A percentile compares a stretch with the other conserved stretches of the same genome.
Conservation (phyloP, 2,329 filamentous ascomycete species). For the Microdochium nivale region DNA sequence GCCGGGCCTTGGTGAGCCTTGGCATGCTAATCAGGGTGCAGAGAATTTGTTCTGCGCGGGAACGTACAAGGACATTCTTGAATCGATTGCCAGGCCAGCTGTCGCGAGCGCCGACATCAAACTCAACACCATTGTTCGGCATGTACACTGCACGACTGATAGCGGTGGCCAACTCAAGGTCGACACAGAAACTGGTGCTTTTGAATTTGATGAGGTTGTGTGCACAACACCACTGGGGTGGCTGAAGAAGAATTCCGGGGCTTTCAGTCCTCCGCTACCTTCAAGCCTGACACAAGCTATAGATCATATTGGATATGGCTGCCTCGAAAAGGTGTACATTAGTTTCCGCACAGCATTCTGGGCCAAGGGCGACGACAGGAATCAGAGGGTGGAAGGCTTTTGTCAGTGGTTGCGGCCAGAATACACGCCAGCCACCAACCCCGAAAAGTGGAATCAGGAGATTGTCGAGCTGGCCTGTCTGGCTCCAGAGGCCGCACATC, state of each 20-base stretch:
- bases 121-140: constrained; percentile 37
- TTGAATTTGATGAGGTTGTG: constrained; percentile 58
- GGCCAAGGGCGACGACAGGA: constrained; percentile 33
- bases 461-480: constrained; percentile 69
- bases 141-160: constrained; percentile 26
- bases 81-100: constrained; percentile 48
- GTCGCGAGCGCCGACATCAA: constrained; percentile 45
- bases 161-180: constrained; percentile 29
- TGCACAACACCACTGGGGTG: constrained; percentile 62
- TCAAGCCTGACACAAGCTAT: constrained; percentile 51
- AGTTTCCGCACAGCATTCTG: constrained; percentile 73
- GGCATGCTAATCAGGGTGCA: constrained; percentile 13
- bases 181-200: constrained; percentile 33
- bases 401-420: constrained; percentile 65
- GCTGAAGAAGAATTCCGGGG: constrained; percentile 47
- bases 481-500: constrained; percentile 49
- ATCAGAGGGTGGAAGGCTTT: constrained; percentile 51
- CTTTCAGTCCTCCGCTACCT: constrained; percentile 55
- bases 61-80: constrained; percentile 50
- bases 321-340: constrained; percentile 62
- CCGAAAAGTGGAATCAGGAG: constrained; percentile 64
- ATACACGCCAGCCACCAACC: constrained; percentile 56
- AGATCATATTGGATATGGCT: constrained; percentile 57
- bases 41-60: constrained; percentile 53
- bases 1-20: constrained; percentile 3